phyloP scores from a whole-genome alignment of 805 yeast genomes.

The Candida chilensis region DNA sequence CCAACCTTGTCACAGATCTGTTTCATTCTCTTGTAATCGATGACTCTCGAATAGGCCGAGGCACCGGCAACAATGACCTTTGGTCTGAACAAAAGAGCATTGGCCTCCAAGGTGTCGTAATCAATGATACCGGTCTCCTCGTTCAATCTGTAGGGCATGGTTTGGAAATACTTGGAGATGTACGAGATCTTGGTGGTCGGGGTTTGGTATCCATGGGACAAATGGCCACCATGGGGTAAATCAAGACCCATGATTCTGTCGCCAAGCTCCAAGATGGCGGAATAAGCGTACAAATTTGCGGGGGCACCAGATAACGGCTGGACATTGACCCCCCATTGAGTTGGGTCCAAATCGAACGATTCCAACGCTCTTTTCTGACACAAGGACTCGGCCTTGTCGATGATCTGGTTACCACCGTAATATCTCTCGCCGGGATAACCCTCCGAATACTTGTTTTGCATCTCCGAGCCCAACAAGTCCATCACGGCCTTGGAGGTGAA shows the following conservation, averaged over 20 bases:
- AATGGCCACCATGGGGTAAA: slow-evolving; percentile 97
- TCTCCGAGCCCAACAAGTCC: slow-evolving; percentile 90
- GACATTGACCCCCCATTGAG: slow-evolving; percentile 95
- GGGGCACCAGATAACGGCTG: slow-evolving; percentile 96
- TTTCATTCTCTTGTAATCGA: slow-evolving; percentile 86
- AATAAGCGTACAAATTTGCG: slow-evolving; percentile 88
- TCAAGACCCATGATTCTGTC: slow-evolving; percentile 97
- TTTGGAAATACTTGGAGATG: slow-evolving; percentile 90
- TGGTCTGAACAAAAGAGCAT: slow-evolving; percentile 85
- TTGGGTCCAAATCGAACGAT: slow-evolving; percentile 69
- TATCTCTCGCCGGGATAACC: slow-evolving; percentile 98
- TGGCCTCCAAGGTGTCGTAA: slow-evolving; percentile 78
- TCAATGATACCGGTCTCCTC: slow-evolving; percentile 85
- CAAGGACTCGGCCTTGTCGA: slow-evolving; percentile 81
- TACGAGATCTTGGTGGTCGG: slow-evolving; percentile 82
- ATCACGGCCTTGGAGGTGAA: slow-evolving; percentile 93
- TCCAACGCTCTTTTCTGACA: slow-evolving; percentile 90
- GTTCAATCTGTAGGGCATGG: slow-evolving; percentile 94
- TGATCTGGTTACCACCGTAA: slow-evolving; percentile 95
- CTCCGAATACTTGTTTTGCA: slow-evolving; percentile 97
- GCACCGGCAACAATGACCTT: slow-evolving; percentile 95
- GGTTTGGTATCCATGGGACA: slow-evolving; percentile 95
- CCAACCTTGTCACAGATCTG: slow-evolving; percentile 89
- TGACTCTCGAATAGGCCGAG: slow-evolving; percentile 86
- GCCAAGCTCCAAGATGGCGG: slow-evolving; percentile 80